Evolutionary conservation across 2,329 filamentous ascomycete species (phyloP), one percentile per base, ranked within the genome.

Genomic region (Lasiodiplodia sp.): DNA sequence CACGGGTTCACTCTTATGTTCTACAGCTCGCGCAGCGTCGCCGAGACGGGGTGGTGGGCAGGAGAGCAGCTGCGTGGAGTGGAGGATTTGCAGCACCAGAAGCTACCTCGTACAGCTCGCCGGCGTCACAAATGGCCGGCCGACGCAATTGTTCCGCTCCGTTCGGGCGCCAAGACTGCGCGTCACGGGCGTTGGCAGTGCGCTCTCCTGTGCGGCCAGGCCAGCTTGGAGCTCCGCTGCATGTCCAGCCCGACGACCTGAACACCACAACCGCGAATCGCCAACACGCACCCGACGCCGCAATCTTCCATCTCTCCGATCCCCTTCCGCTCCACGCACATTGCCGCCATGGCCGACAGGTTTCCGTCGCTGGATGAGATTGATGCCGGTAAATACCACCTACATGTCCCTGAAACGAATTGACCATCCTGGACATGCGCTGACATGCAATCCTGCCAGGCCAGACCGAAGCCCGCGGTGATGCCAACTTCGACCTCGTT

Each of bases 381-480:
- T 74, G 83, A 86, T 70, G 82, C 82, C 70, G 84, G 84, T 86
- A 78, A 71, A 66, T 51, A 53, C 37, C 60, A 69, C 70, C 55
- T 31, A 2, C 49, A 70, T 71, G 73, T 71, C 56, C 66, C 60
- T 70, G 31, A 53, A 47, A 44, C 37, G 51, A 64, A 64, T 55
- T 52, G 44, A n/a, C 16, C 55, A 16, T 51, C 53, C 28, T 14
- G 11, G 49, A 47, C 11, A n/a, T 44, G 37, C 51, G 51, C 67
- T 68, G 58, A 68, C 58, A 40, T 47, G 34, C 31, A 25, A n/a
- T 18, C 28, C 55, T 31, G 11, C 71, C 81, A 91, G 92, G 89
- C 77, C 89, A 92, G 82, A 90, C 90, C 68, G 88, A 83, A 88
- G 73, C 85, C 86, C 78, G 86, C 85, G 81, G 85, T 84, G 76